Evolutionary conservation across 78 protist genomes (phyloP), one percentile per base, ranked within the genome.

Genomic region (Dictyostelium firmibasis): DNA sequence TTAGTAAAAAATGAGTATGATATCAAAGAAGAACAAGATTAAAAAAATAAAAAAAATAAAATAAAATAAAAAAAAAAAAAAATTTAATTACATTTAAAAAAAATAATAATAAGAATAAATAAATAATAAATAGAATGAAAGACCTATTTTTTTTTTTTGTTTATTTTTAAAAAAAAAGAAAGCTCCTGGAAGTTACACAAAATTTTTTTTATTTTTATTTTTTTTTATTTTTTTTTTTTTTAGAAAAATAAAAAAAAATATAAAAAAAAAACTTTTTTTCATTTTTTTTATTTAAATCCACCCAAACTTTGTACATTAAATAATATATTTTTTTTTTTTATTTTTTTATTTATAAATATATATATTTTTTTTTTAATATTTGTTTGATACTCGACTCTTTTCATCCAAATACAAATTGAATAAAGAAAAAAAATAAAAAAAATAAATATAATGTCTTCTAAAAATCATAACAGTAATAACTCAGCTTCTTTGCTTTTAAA

Each of bases 241-340:
- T 27, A 62, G 25, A 53, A 53, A n/a, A n/a, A n/a, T n/a, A n/a
- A n/a, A n/a, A n/a, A n/a, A 16, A 62, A 62, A 62, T 10, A n/a
- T 10, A 23, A 23, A 62, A 16, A 62, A 62, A 62, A 62, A n/a
- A 62, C 4, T 11, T 50, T 29, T 81, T 50, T 31, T 50, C 3
- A 47, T 50, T 50, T 81, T 31, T 50, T n/a, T n/a, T n/a, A n/a
- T n/a, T n/a, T n/a, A n/a, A n/a, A n/a, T n/a, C n/a, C n/a, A n/a
- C n/a, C n/a, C n/a, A n/a, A n/a, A n/a, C n/a, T n/a, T n/a, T n/a
- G n/a, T n/a, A n/a, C n/a, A n/a, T n/a, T n/a, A n/a, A n/a, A n/a
- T n/a, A n/a, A n/a, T n/a, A n/a, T n/a, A n/a, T 81, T 81, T 79
- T 47, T 79, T 47, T 79, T n/a, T 27, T 79, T 79, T 79, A 33